Evolutionary conservation across 352 stramenopile genomes (phyloP), one percentile per base, ranked within the genome.

Genomic region (Saprolegnia parasitica): DNA sequence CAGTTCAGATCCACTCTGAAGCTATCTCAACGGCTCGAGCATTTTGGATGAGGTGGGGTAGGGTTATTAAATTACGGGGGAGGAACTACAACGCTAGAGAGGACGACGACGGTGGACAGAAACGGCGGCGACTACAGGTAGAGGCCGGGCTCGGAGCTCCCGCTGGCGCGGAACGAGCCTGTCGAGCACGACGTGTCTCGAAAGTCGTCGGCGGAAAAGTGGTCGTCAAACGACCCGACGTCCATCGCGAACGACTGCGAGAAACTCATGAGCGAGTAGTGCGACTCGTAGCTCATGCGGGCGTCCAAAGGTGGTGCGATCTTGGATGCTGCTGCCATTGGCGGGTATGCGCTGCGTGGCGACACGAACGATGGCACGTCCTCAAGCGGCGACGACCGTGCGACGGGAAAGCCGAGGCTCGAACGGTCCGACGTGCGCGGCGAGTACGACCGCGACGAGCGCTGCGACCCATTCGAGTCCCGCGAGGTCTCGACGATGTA

Each of bases 211-310:
- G 29, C 29, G 3, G 52, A 42, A n/a, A 21, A 24, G 24, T n/a
- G 24, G 9, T 42, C 11, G 52, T 60, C 52, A 24, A 60, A 60
- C 11, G 52, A 60, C 11, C 52, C 52, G 16, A 42, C 35, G 52
- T 60, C 52, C 52, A 60, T 60, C 13, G 52, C 4, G 20, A 60
- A 60, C 3, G 52, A 60, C 35, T 60, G 52, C 24, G 52, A 60
- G 35, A 60, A 60, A 9, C 52, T 60, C 52, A 60, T 60, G n/a
- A 60, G 52, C 24, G 52, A 60, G 52, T 60, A 60, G 35, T 60
- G 52, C 11, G 52, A 60, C 35, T 60, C 52, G 52, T 60, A 60
- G 52, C 52, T 60, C 52, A 16, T 16, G 52, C 52, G n/a, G 13
- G 4, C 52, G 52, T 16, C 24, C 1, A n/a, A 24, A n/a, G n/a